Evolutionary conservation across 768 basidiomycete species (phyloP), one percentile per base, ranked within the genome.

Genomic region (Suillus weaverae): DNA sequence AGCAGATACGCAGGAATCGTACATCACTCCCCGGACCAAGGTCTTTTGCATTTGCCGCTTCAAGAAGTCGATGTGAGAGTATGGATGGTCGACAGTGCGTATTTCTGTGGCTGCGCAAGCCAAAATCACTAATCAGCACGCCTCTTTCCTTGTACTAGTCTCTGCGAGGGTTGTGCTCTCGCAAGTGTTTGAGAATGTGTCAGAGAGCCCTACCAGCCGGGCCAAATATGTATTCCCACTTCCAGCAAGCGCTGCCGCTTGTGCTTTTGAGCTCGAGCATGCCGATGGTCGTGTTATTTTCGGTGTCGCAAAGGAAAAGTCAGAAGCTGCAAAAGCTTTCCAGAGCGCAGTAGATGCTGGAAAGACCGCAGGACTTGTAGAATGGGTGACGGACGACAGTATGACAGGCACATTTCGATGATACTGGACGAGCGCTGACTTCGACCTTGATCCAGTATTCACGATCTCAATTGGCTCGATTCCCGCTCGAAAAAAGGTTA

Each of bases 161-260:
- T 80, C 83, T n/a, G 81, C 83, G 1, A 76, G 77, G 20, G 76
- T 84, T 1, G 73, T 78, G 2, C 67, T 85, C 44, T 65, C 67
- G 1, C 84, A 85, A 61, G 72, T 70, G 0, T 85, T 79, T 70
- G 70, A 61, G 18, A 85, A 85, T 64, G 67, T 76, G 0, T 74
- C 75, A 4, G 70, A 73, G 10, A 66, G 64, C 41, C 69, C 78
- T 1, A 86, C 85, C 0, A 71, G 73, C 46, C 76, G 81, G 54
- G 84, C 83, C 33, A 80, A 83, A 38, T 89, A 87, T 70, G 77
- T 81, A 44, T 89, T 89, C 66, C 86, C 87, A 10, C 79, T 89
- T 6, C 88, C 87, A 0, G 83, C 81, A 1, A 77, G 76, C 36
- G 83, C 83, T 0, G 86, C 85, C 0, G 79, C 87, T 9, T 87